phyloP scores from a whole-genome alignment of 73 alveolate species.

The Paramecium caudatum region DNA sequence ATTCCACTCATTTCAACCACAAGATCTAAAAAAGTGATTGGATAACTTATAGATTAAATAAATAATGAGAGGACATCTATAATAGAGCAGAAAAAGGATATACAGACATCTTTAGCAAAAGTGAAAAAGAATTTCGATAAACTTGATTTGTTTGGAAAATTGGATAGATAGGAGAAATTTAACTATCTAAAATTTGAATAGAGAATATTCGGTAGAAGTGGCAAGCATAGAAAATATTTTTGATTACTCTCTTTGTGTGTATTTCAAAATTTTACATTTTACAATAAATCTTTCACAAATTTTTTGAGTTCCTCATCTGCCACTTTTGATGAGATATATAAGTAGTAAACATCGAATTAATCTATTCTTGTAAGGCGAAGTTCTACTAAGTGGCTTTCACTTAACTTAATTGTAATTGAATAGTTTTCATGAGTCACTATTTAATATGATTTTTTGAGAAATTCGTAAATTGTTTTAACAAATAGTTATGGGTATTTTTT shows the following conservation, averaged over 20 bases:
- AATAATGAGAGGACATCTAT: conserved; percentile 1
- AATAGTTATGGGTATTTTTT: conserved; percentile 17
- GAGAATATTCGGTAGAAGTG: conserved; percentile 25
- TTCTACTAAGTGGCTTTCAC: background rate
- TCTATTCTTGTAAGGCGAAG: background rate
- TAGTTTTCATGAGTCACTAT: background rate
- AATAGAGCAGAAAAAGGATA: conserved; percentile 11
- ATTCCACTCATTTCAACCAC: background rate
- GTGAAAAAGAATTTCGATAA: conserved; percentile 25
- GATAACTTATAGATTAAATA: conserved; percentile 13
- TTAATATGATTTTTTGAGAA: background rate
- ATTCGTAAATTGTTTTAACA: background rate
- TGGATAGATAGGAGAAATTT: conserved; percentile 44
- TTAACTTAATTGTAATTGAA: background rate
- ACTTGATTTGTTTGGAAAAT: conserved; percentile 25
- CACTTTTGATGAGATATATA: background rate
- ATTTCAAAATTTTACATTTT: background rate
- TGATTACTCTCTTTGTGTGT: no score
- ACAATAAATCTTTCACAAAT: background rate
- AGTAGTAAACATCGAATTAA: conserved; percentile 6
- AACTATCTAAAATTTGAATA: conserved; percentile 11
- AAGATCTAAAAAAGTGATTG: background rate
- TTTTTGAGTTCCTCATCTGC: background rate
- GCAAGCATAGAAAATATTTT: conserved; percentile 14
- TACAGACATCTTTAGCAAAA: conserved; percentile 15